phyloP scores from a whole-genome alignment of 2,329 filamentous ascomycete species.

The Lachnum nothofagi region DNA sequence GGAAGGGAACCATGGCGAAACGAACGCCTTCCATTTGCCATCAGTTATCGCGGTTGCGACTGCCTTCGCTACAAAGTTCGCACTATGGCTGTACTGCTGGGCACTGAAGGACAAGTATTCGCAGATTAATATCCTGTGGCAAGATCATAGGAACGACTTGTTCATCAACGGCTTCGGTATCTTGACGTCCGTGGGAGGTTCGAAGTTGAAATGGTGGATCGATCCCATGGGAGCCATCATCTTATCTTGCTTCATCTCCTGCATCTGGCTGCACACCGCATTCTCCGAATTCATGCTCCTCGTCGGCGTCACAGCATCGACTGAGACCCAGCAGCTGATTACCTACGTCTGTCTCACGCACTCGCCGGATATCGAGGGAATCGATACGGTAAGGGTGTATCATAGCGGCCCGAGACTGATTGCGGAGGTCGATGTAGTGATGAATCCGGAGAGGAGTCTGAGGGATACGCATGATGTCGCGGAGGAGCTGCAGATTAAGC shows the following conservation, averaged over 20 bases:
- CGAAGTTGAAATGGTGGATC: conserved; percentile 88
- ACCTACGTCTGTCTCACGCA: conserved; percentile 96
- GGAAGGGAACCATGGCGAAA: conserved; percentile 40
- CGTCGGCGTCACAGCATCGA: conserved; percentile 81
- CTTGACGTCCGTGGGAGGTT: conserved; percentile 82
- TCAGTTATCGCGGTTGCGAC: conserved; percentile 79
- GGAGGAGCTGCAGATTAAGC: conserved; percentile 87
- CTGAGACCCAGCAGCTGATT: conserved; percentile 84
- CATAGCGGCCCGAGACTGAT: conserved; percentile 84
- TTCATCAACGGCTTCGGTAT: conserved; percentile 93
- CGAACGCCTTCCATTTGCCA: conserved; percentile 68
- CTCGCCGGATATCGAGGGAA: conserved; percentile 71
- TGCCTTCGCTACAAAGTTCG: conserved; percentile 80
- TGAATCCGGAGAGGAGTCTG: conserved; percentile 70
- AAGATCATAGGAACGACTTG: conserved; percentile 96
- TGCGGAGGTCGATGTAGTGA: conserved; percentile 93
- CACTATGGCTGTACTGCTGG: conserved; percentile 87
- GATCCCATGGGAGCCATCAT: conserved; percentile 88
- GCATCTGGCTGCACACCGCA: conserved; percentile 78
- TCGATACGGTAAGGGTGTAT: conserved; percentile 93
- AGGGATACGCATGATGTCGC: conserved; percentile 85
- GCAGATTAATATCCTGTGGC: conserved; percentile 88
- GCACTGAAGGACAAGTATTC: conserved; percentile 84
- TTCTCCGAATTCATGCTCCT: conserved; percentile 86
- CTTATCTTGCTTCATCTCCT: conserved; percentile 71